Evolutionary conservation across 495 filamentous ascomycete species (phyloP), one percentile per base, ranked within the genome.

Genomic region (Penicillium argentinense): DNA sequence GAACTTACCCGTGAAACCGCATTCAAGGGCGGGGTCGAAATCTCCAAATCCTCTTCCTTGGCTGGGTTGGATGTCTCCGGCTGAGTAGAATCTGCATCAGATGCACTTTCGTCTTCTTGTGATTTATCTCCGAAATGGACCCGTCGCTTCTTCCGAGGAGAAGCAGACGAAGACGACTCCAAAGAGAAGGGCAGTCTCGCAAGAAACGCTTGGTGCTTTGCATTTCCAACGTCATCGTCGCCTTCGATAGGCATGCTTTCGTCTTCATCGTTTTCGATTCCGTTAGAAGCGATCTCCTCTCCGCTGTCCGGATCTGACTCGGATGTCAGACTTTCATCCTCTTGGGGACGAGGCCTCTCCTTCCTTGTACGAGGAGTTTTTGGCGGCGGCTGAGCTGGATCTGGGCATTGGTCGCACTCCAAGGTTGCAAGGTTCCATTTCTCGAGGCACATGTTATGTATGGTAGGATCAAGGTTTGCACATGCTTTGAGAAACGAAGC

Each of bases 391-490:
- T 63, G 36, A 30, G 67, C 54, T 43, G 69, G 82, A 6, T 73
- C 69, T 0, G 86, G 86, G 33, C 70, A 71, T 4, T 42, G 53
- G 2, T 72, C 62, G 17, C 67, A 66, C 43, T 74, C 59, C 16
- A 89, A 69, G 1, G 84, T 34, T 3, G 51, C 55, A 13, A 85
- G 67, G 37, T 69, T 73, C 80, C 82, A 89, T 18, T 56, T 60
- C 5, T 69, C 50, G 17, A 79, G 62, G 58, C 79, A 76, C 8
- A 71, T 76, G 25, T 83, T 72, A 21, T 73, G 76, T n/a, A 96
- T 61, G 5, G 72, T 88, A 3, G 59, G 54, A 33, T 89, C 78
- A 61, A 95, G 59, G 30, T 67, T 74, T n/a, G 58, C 53, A 37
- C 78, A 79, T 45, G 77, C 76, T n/a, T 64, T 63, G 13, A 62